Conservation (phyloP, 495 filamentous ascomycete species). For the Talaromyces proteolyticus region DNA sequence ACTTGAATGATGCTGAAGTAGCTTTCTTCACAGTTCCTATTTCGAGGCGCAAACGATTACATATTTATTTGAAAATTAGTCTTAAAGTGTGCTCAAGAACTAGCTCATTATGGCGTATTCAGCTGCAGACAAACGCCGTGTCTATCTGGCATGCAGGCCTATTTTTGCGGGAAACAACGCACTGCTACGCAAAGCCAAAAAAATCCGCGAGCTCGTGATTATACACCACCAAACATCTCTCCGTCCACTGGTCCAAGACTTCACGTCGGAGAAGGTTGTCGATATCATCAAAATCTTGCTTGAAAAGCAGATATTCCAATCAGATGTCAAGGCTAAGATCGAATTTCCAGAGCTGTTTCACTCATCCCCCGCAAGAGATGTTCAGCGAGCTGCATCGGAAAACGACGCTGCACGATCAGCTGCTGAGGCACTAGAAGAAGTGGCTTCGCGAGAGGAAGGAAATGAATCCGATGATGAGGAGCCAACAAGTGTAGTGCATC, state of each 20-base stretch:
- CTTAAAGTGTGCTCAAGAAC: no score
- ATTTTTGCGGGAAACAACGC: slow-evolving; percentile 1
- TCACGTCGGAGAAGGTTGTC: slow-evolving; percentile 18
- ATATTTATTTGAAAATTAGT: no score
- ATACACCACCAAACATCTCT: no score
- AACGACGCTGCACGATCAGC: slow-evolving; percentile 4
- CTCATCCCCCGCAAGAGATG: slow-evolving; percentile 14
- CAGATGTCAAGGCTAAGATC: slow-evolving; percentile 23
- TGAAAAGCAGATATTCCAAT: slow-evolving; percentile 21
- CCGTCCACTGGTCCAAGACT: slow-evolving; percentile 15
- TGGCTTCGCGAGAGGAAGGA: slow-evolving; percentile 6
- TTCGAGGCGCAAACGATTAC: no score
- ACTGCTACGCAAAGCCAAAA: no score
- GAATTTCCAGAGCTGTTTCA: slow-evolving; percentile 27
- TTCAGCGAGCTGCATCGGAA: slow-evolving; percentile 12
- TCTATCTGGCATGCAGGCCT: slow-evolving; percentile 3
- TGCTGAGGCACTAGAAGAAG: slow-evolving; percentile 6
- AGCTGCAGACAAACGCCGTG: neutral
- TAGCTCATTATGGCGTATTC: neutral
- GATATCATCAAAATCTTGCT: slow-evolving; percentile 21
- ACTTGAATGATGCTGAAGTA: no score
- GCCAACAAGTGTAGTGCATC: neutral
- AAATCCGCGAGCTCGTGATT: no score
- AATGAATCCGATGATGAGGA: slow-evolving; percentile 11
- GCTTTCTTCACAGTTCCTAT: no score